Evolutionary conservation across 164 flowering plant species (phyloP), one percentile per base, ranked within the genome.

Genomic region (Macadamia tetraphylla): DNA sequence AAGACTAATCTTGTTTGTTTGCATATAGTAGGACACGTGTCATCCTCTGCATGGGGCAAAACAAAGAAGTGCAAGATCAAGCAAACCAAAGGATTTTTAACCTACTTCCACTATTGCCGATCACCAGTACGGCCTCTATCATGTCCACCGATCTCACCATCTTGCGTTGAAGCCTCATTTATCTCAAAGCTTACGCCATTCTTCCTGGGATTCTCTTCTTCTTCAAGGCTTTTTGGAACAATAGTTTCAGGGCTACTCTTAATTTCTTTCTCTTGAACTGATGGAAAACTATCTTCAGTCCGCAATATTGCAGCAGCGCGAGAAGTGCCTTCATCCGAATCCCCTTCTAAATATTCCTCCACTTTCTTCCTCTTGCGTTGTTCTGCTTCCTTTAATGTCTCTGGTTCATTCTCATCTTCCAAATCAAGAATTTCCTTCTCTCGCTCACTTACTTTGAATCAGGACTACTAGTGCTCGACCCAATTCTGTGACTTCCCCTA

Each of bases 341-440:
- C 70, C 58, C 29, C 67, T 52, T 62, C 73, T n/a, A 30, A n/a
- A 18, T 56, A 58, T 31, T 70, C 83, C 18, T 62, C 58, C 75
- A 66, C 17, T 43, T 73, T 23, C 23, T 69, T 85, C 64, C 70
- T 76, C 57, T 68, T 76, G n/a, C 56, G 64, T 2, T 2, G 40
- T 35, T 35, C 5, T 64, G 69, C 76, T 48, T 74, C 80, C 60
- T 71, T 83, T 23, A 71, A 15, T 42, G 62, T 61, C 65, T 82
- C 89, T 12, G 52, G 79, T 73, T 90, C 91, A 0, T 84, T 83
- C 67, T 90, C 99, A 49, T 95, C 98, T 76, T 95, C 99, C 77
- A 95, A 82, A 67, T 92, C 94, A 42, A 98, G 99, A 79, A 95
- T 95, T 42, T 97, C 98, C 72, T 95, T 62, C 92, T 85, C 71